Evolutionary conservation across 371 early-diverging fungal species (phyloP), one percentile per base, ranked within the genome.

Genomic region (Mucor irregularis): DNA sequence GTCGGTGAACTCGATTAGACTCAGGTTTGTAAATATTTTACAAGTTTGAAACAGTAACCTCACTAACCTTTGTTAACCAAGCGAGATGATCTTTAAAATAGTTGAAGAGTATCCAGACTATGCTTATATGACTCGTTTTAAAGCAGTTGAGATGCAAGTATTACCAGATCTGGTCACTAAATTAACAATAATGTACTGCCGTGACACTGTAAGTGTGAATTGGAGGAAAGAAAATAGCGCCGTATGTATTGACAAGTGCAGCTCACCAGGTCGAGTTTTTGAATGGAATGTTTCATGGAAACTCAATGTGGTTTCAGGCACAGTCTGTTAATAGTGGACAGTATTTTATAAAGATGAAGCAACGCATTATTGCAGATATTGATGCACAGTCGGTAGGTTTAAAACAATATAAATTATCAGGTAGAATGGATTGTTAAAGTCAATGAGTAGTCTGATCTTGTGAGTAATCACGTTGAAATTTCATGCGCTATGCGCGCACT

Each of bases 251-350:
- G 7, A 44, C 14, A 13, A 2, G 14, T 25, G 37, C 5, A 1
- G 1, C 7, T n/a, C 6, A 14, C 5, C 16, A 76, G 70, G 57
- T 69, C 19, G 64, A 68, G 3, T 71, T 71, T 40, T 45, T 77
- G 22, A 77, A 74, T 29, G 66, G 74, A 4, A 45, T 74, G 2
- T 74, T 77, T 49, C 39, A 52, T 21, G 55, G 52, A 0, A 49
- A 58, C n/a, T 69, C 74, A 8, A 55, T 64, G 2, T 78, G 78
- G 78, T 74, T 72, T 39, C 37, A 68, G 5, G 71, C 68, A 11
- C 78, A 78, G 24, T 62, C 70, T 0, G 55, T 62, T 0, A 66
- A 51, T 34, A 70, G 69, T 50, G 55, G 62, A n/a, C 56, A 60
- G 9, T 56, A 64, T 31, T 66, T 74, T 50, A 45, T 58, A 11